A percentile compares a stretch with the other conserved stretches of the same genome.
phyloP scores from a whole-genome alignment of 306 rosid species.

The Canavalia gladiata region DNA sequence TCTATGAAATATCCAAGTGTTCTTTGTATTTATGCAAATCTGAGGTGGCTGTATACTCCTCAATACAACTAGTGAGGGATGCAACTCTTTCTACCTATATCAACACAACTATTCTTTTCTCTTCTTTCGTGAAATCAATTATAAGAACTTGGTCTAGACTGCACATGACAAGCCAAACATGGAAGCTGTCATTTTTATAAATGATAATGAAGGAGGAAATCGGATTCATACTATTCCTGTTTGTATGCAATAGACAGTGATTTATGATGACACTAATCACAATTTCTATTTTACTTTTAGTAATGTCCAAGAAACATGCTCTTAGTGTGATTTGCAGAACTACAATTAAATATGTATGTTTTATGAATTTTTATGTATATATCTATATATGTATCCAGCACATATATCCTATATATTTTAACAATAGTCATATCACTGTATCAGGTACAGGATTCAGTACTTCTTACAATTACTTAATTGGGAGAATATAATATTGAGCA shows the following conservation, averaged over 20 bases:
- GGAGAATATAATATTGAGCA: constrained; percentile 35
- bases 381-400: background rate
- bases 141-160: background rate
- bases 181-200: background rate
- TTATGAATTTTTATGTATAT: background rate
- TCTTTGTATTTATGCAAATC: background rate
- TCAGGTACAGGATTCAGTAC: constrained; percentile 8
- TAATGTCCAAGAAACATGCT: background rate
- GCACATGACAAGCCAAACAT: background rate
- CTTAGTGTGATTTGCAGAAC: background rate
- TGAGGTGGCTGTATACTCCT: background rate
- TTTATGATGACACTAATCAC: background rate
- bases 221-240: background rate
- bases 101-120: background rate
- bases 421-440: background rate
- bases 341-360: background rate
- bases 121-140: background rate
- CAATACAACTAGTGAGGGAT: background rate
- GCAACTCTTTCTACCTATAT: background rate
- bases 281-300: background rate
- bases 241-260: background rate
- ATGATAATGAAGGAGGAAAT: constrained; percentile 1
- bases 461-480: constrained; percentile 25
- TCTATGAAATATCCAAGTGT: background rate
- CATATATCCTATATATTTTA: background rate